A percentile compares a stretch with the other conserved stretches of the same genome.
Conservation (phyloP, 805 yeast species). For the Ogataea paraovalis region DNA sequence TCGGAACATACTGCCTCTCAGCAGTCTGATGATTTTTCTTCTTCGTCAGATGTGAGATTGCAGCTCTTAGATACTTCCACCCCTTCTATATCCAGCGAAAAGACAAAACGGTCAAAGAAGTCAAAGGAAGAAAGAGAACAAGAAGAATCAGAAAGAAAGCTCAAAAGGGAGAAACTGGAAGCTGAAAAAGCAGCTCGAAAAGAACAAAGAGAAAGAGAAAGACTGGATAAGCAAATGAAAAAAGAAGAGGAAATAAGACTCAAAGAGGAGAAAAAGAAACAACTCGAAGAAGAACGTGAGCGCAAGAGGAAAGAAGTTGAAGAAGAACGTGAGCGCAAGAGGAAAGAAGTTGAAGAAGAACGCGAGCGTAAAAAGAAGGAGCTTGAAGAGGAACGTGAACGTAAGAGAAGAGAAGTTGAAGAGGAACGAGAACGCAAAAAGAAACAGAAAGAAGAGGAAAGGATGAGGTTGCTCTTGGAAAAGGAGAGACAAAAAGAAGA, state of each 20-base stretch:
- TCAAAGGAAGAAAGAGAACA: constrained; percentile 11
- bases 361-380: constrained; percentile 34
- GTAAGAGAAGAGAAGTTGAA: constrained; percentile 21
- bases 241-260: constrained; percentile 26
- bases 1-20: neutral
- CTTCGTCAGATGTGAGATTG: neutral
- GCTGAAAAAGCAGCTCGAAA: constrained; percentile 21
- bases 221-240: constrained; percentile 23
- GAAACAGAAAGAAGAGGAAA: constrained; percentile 18
- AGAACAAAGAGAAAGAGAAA: constrained; percentile 29
- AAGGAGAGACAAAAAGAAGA: constrained; percentile 18
- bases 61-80: neutral
- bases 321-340: constrained; percentile 11
- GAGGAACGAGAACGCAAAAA: constrained; percentile 16
- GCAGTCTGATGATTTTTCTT: neutral
- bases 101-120: constrained; percentile 6
- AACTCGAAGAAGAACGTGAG: constrained; percentile 33
- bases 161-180: constrained; percentile 25
- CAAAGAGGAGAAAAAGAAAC: constrained; percentile 27
- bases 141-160: constrained; percentile 26
- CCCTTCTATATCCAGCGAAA: constrained; percentile 4
- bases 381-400: constrained; percentile 15
- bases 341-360: constrained; percentile 24
- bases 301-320: constrained; percentile 33
- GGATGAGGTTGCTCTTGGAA: constrained; percentile 16